Evolutionary conservation across 768 basidiomycete genomes (phyloP), one percentile per base, ranked within the genome.

Genomic region (Amanita molliuscula): DNA sequence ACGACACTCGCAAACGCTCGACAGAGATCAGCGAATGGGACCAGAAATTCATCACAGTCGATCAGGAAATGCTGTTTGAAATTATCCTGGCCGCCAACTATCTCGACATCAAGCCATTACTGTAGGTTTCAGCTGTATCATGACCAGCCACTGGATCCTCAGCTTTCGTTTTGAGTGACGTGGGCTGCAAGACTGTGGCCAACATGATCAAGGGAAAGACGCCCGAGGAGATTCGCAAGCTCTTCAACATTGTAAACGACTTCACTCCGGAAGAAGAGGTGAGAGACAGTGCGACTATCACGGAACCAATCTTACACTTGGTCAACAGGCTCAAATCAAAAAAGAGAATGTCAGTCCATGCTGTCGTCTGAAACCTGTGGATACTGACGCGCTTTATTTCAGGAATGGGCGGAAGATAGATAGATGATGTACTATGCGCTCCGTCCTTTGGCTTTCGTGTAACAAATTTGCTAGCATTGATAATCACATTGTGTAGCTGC

Each of bases 141-240:
- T 54, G 26, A 16, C 6, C 41, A 29, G 33, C 9, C 44, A 13
- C 41, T 43, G 38, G 8, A 23, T 50, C 20, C 42, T 60, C 15
- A 46, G 15, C 13, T 28, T 40, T 20, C 20, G 13, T n/a, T 42
- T 28, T 43, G 56, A 95, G 92, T 57, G 94, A 96, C 62, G 91
- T 96, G 52, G 94, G 94, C 1, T 96, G 94, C 80, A 95, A 96
- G 76, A 96, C 92, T 3, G 94, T 96, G 4, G 96, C 96, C 11
- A 98, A 98, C 77, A 99, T 98, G 96, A 98, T 99, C 79, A 98
- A 99, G 74, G 96, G 96, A 29, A 99, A 99, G 79, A 95, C 94
- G 3, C 96, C 96, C 20, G 96, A 98, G 67, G 96, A 98, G 71
- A 98, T 99, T 58, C 85, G 95, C 52, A 97, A 97, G 62, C 79